Base-by-base conservation (phyloP, 805 yeast species). In the Wickerhamiella allomyrinae region DNA sequence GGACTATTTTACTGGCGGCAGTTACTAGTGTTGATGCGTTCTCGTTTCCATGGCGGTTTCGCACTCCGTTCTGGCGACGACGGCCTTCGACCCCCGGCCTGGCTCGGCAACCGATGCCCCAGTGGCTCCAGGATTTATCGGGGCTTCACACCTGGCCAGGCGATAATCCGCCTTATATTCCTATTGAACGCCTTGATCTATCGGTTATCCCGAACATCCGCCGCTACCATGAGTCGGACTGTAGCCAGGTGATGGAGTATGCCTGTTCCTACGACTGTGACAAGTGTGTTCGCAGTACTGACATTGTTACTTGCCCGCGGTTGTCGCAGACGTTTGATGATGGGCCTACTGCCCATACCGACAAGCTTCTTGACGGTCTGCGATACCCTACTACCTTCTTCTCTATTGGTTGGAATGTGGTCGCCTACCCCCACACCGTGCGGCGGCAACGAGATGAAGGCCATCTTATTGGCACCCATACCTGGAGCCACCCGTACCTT, bases 241-340 rank as follows among this genome's bases (percentile, higher is more conserved):
- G 96, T 57, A 67, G 70, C 2, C 48, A 51, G 1, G 70, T 65
- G 13, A 58, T 63, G 23, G 66, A 75, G 42, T 63, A 61, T 14
- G 65, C 69, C 23, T 87, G 96, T 54, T 79, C 94, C 0, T 87
- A 83, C 62, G 95, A 86, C 58, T 87, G 96, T 57, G 72, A 69
- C 57, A 74, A 77, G 48, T 87, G 95, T 62, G 74, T 77, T 21
- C 73, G 76, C 20, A 70, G 63, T 29, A 91, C 81, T 59, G 97
- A 87, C 56, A 75, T 81, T 5, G 70, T 65, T 51, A 73, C 89
- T 0, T 87, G 96, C 58, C 73, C 77, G 2, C 63, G 66, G 37
- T 64, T 89, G 29, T 74, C 87, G 0, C 97, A 89, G 61, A 79
- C 94, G 0, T 89, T 89, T 60, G 98, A 89, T 58, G 97, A 89